These are phyloP conservation scores for Tylopilus rubrobrunneus DNA, from an alignment of 768 basidiomycete species.

Conservation along the genomic window DNA sequence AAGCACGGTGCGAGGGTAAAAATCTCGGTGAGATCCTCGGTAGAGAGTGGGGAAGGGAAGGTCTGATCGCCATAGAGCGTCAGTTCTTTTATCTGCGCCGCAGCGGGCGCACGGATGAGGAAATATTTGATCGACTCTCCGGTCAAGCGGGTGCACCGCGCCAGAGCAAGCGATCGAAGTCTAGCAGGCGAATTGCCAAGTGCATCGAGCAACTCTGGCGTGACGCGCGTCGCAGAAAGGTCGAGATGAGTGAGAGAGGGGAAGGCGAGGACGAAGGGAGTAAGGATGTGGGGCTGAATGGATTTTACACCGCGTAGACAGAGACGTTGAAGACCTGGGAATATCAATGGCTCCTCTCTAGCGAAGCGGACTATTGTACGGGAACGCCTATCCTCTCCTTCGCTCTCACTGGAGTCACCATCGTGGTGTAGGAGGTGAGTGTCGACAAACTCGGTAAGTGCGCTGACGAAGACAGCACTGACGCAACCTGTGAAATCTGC, in stretches of 20 bases:
- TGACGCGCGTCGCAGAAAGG: conserved; percentile 82
- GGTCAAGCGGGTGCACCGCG: conserved; percentile 80
- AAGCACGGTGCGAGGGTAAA: conserved; percentile 78
- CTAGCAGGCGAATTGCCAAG: conserved; percentile 67
- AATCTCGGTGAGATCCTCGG: conserved; percentile 63
- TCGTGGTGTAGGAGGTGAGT: conserved; percentile 50
- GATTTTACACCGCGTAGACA: conserved; percentile 82
- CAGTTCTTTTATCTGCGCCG: conserved; percentile 64
- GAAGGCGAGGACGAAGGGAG: conserved; percentile 75
- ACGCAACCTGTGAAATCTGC: conserved; percentile 95
- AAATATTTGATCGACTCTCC: conserved; percentile 74
- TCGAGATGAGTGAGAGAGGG: conserved; percentile 88
- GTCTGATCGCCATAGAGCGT: conserved; percentile 89
- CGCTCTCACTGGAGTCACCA: conserved; percentile 42
- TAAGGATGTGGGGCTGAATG: conserved; percentile 61
- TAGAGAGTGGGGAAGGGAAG: conserved; percentile 67
- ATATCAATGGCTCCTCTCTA: conserved; percentile 49
- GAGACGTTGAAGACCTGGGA: conserved; percentile 73
- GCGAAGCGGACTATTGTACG: conserved; percentile 32
- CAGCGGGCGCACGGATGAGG: conserved; percentile 63
- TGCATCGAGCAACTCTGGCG: conserved; percentile 66
- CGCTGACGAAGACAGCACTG: conserved; percentile 83
- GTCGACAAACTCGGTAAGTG: conserved; percentile 78
- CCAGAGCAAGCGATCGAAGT: conserved; percentile 77
- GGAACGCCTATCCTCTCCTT: conserved; percentile 34